phyloP scores from a whole-genome alignment of 1,139 yeast species.

The Eremothecium cymbalariae region DNA sequence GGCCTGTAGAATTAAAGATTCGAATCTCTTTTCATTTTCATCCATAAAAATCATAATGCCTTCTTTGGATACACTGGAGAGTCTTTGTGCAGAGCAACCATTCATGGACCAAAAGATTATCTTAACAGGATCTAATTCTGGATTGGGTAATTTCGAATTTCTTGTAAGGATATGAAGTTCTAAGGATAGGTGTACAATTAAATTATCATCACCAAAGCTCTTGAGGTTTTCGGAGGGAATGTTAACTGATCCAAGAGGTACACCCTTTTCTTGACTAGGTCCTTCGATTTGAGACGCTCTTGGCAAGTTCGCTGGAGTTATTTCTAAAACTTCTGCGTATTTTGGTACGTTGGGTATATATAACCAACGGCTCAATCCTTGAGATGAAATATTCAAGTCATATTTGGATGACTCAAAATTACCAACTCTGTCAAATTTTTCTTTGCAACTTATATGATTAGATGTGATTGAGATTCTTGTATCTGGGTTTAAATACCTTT shows the following conservation, averaged over 20 bases:
- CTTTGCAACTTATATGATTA: constrained; percentile 22
- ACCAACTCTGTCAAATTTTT: constrained; percentile 31
- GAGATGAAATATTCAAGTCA: too few species aligned
- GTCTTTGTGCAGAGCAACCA: constrained; percentile 35
- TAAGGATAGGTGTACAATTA: constrained; percentile 48
- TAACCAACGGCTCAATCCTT: constrained; percentile 31
- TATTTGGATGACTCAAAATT: too few species aligned
- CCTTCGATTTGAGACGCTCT: constrained; percentile 8
- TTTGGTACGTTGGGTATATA: constrained; percentile 39
- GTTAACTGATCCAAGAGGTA: too few species aligned
- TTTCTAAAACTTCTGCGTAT: constrained; percentile 28
- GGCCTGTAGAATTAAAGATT: constrained; percentile 13
- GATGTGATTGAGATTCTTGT: constrained; percentile 40
- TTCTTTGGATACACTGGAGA: constrained; percentile 27
- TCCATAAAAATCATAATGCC: constrained; percentile 33
- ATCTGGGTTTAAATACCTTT: constrained; percentile 64
- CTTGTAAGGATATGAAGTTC: constrained; percentile 62
- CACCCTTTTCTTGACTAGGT: background rate
- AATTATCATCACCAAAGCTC: too few species aligned
- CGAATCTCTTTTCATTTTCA: constrained; percentile 6
- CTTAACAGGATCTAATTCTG: constrained; percentile 47
- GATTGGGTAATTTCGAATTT: constrained; percentile 52
- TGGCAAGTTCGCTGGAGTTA: background rate
- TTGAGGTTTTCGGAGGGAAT: too few species aligned
- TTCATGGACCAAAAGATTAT: constrained; percentile 60